phyloP scores from a whole-genome alignment of 768 basidiomycete genomes.

The Trametes cinnabarina region DNA sequence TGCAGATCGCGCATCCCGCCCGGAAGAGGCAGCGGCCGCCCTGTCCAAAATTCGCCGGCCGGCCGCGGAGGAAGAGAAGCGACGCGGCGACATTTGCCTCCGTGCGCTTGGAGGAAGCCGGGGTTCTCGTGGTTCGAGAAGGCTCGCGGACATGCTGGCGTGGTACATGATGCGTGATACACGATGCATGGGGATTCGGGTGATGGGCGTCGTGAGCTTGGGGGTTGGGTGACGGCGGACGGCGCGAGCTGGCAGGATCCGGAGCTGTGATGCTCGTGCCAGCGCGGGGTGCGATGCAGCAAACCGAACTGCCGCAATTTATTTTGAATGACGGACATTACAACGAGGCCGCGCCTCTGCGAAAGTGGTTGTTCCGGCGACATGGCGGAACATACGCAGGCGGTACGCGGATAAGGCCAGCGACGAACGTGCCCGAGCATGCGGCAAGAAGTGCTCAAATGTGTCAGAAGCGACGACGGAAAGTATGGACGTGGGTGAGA shows the following conservation, averaged over 20 bases:
- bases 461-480: no score
- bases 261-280: no score
- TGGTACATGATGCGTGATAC: no score
- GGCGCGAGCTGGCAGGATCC: no score
- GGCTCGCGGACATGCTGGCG: background rate
- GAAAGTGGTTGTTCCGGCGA: constrained; percentile 1
- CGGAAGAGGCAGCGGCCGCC: background rate
- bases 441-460: background rate
- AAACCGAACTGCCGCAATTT: no score
- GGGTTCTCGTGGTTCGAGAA: background rate
- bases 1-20: constrained; percentile 14
- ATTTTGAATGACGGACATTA: background rate
- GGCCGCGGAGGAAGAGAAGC: background rate
- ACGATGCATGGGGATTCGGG: no score
- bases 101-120: background rate
- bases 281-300: no score
- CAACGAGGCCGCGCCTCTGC: constrained; percentile 2
- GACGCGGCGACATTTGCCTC: background rate
- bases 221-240: no score
- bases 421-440: background rate
- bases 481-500: no score
- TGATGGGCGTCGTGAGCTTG: no score
- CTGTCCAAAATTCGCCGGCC: constrained; percentile 1
- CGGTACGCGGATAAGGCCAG: background rate
- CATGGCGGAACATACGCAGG: background rate